Conservation (phyloP, 257 asterid genomes). For the Solanum sitiens region DNA sequence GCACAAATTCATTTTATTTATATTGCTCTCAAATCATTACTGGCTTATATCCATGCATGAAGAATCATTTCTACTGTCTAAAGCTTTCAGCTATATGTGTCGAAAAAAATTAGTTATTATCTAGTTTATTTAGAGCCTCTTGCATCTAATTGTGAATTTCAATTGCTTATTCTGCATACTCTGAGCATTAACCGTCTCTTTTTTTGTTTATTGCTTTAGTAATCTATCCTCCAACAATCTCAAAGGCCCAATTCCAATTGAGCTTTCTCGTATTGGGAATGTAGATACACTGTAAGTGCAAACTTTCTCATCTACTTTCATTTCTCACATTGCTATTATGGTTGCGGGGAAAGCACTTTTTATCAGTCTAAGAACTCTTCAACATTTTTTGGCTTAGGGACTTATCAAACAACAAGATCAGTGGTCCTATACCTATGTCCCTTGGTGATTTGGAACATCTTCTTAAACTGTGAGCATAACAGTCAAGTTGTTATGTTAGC, state of each 20-base stretch:
- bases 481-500: neutral
- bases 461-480: constrained; percentile 63
- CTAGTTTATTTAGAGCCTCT: neutral
- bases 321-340: neutral
- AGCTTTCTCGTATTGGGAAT: constrained; percentile 85
- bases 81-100: neutral
- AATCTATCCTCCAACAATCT: constrained; percentile 73
- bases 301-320: neutral
- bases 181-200: neutral
- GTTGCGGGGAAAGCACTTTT: neutral
- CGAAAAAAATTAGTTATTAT: neutral
- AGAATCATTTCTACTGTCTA: neutral
- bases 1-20: neutral
- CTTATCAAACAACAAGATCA: constrained; percentile 66
- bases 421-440: constrained; percentile 70
- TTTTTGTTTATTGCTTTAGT: constrained; percentile 18
- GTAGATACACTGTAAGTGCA: constrained; percentile 81
- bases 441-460: constrained; percentile 98
- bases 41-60: neutral
- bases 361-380: neutral
- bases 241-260: constrained; percentile 78
- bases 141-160: neutral
- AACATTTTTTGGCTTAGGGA: constrained; percentile 38
- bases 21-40: neutral
- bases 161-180: neutral